These are phyloP conservation scores for Ascochyta clinopodiicola DNA, from an alignment of 2,329 filamentous ascomycete species.

Conservation along the genomic window DNA sequence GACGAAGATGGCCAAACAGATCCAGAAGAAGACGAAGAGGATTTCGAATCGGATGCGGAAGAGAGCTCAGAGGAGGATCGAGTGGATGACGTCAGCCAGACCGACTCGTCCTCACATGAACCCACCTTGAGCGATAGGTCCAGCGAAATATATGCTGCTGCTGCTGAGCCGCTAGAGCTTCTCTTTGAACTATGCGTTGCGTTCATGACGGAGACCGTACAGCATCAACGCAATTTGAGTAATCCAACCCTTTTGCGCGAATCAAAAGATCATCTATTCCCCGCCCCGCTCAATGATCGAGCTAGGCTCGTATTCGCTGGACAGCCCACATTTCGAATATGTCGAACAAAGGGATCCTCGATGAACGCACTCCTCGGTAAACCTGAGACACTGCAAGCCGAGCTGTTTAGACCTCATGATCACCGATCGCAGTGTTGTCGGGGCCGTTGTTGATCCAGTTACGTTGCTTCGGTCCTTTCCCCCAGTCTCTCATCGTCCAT, in stretches of 20 bases:
- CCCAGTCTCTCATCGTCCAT: no score
- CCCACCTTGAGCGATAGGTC: not conserved
- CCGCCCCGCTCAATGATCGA: not conserved
- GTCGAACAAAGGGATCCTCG: not conserved
- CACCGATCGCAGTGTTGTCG: no score
- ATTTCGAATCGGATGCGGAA: not conserved
- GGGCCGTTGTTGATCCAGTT: no score
- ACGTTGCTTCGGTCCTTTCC: not conserved
- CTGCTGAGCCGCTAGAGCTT: not conserved
- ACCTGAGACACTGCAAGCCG: no score
- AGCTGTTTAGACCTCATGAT: no score
- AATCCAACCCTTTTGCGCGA: not conserved
- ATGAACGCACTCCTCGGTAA: not conserved
- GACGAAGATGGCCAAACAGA: not conserved
- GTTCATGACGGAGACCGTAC: slow-evolving; percentile 1
- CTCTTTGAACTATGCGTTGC: not conserved
- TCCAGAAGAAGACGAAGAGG: not conserved
- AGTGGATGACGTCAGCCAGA: not conserved
- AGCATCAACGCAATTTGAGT: not conserved
- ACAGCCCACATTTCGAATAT: not conserved
- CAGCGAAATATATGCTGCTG: not conserved
- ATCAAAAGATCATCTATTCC: not conserved
- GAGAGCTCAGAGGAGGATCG: not conserved
- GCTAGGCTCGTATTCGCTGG: not conserved
- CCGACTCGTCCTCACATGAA: not conserved